phyloP scores from a whole-genome alignment of 164 flowering plant species.

The Stephania cephalantha region DNA sequence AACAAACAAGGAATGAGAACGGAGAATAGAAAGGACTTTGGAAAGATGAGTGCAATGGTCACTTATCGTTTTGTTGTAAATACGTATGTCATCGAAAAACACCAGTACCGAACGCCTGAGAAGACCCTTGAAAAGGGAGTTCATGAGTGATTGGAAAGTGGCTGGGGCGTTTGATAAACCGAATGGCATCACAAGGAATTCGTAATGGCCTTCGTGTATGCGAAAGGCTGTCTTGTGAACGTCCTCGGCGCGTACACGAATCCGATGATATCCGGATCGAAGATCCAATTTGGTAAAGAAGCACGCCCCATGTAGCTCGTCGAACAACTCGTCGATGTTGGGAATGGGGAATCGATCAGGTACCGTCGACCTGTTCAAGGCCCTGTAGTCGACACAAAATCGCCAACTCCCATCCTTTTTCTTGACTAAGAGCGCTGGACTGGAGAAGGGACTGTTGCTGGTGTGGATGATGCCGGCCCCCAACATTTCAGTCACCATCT shows the following conservation, averaged over 20 bases:
- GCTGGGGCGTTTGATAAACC: neutral
- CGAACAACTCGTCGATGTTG: neutral
- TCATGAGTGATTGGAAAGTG: neutral
- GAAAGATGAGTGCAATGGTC: neutral
- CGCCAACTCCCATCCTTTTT: too few relatives aligned
- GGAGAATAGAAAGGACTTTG: neutral
- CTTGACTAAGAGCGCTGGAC: too few relatives aligned
- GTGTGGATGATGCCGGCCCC: too few relatives aligned
- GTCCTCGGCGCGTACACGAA: neutral
- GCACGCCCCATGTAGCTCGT: neutral
- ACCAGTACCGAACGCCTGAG: neutral
- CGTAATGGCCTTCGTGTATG: neutral
- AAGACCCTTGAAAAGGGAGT: neutral
- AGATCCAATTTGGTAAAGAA: neutral
- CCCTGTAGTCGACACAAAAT: too few relatives aligned
- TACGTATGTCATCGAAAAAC: neutral
- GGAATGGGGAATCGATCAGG: neutral
- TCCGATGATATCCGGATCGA: neutral
- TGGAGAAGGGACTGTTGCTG: too few relatives aligned
- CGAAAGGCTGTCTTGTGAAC: neutral
- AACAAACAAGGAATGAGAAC: neutral
- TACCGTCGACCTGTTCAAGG: too few relatives aligned
- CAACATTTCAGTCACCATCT: too few relatives aligned
- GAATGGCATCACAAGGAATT: neutral
- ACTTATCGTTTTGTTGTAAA: neutral